Evolutionary conservation across 1,284 basidiomycete genomes (phyloP).

Genomic region (Cryptococcus sp.): DNA sequence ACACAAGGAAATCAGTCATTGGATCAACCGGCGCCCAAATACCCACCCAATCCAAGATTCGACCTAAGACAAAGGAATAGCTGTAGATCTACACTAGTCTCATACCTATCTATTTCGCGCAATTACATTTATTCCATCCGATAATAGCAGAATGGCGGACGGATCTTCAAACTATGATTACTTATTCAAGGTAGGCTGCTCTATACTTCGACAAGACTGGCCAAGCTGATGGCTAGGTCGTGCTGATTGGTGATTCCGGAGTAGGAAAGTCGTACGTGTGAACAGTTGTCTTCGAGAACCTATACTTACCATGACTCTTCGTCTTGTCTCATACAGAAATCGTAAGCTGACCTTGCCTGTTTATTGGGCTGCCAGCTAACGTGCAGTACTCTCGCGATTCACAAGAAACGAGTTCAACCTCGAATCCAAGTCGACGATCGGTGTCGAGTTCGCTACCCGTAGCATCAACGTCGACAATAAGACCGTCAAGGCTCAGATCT

Average conservation of each 20-base stretch:
- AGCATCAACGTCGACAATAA: conserved; percentile 93
- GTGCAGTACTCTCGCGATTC: conserved; percentile 72
- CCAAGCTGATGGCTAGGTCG: conserved; percentile 58
- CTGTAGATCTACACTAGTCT: background rate
- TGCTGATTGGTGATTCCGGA: conserved; percentile 97
- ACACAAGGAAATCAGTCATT: too few relatives aligned
- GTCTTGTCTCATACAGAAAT: conserved; percentile 35
- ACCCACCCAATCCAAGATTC: too few relatives aligned
- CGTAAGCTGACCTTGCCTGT: conserved; percentile 30
- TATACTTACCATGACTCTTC: background rate
- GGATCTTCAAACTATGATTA: conserved; percentile 83
- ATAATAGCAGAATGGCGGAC: conserved; percentile 62
- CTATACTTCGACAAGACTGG: background rate
- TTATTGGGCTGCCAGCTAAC: background rate
- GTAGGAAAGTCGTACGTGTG: conserved; percentile 80
- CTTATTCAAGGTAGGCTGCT: conserved; percentile 81
- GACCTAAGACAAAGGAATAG: background rate
- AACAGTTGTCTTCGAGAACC: background rate
- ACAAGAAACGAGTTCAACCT: conserved; percentile 99
- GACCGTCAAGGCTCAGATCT: conserved; percentile 98
- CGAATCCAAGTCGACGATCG: conserved; percentile 98
- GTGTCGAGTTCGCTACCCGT: conserved; percentile 97
- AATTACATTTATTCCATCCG: background rate
- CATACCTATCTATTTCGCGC: background rate
- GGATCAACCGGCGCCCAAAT: too few relatives aligned